A percentile compares a stretch with the other conserved stretches of the same genome.
These are phyloP conservation scores for Oryza glaberrima DNA, from an alignment of 176 grass and related monocot species.

Conservation along the genomic window DNA sequence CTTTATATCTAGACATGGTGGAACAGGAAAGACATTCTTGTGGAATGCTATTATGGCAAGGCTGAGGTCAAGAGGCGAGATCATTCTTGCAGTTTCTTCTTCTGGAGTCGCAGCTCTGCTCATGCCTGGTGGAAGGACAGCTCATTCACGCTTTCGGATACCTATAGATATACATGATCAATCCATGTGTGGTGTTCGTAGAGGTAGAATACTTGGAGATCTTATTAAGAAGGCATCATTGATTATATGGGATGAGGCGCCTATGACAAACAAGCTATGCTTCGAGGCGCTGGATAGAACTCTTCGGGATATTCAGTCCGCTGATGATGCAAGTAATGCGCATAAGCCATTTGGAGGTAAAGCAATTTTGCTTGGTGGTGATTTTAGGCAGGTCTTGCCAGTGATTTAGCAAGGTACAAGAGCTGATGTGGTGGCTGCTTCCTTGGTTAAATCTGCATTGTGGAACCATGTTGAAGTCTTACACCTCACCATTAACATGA, in stretches of 20 bases:
- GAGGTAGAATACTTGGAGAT: too few species aligned
- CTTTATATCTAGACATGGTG: background rate
- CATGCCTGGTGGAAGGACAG: background rate
- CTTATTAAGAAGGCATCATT: too few species aligned
- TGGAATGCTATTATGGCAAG: background rate
- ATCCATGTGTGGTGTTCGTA: background rate
- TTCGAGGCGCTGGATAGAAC: background rate
- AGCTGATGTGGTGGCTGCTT: background rate
- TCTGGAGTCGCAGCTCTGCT: background rate
- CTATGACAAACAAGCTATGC: background rate
- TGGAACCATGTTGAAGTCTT: background rate
- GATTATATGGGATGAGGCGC: background rate
- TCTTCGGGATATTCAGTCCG: background rate
- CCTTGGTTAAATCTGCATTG: background rate
- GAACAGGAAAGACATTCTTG: background rate
- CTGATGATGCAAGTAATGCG: background rate
- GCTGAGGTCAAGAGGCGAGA: background rate
- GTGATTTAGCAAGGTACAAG: background rate
- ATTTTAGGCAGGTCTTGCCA: constrained; percentile 4
- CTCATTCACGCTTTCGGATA: background rate
- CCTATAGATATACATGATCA: background rate
- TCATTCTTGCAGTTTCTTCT: background rate
- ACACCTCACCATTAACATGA: background rate
- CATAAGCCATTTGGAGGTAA: background rate
- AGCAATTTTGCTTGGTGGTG: background rate